Evolutionary conservation across 495 filamentous ascomycete species (phyloP).

Genomic region (Penicillium pulvis): DNA sequence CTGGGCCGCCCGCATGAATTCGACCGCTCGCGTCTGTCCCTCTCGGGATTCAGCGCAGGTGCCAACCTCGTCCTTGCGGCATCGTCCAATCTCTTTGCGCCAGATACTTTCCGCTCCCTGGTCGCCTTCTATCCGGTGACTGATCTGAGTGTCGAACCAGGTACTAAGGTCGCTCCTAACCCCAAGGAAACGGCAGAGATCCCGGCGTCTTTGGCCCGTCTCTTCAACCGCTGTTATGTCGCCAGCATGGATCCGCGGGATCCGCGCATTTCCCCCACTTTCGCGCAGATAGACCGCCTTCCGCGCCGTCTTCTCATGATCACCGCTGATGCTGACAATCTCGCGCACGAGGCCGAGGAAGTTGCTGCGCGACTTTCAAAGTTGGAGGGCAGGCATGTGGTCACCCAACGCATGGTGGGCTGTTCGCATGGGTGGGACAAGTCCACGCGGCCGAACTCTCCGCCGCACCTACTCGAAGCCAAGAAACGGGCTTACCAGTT

Average conservation of each 20-base stretch:
- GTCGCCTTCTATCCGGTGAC: conserved; percentile 45
- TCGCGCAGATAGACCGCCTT: conserved; percentile 39
- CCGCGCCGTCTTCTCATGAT: conserved; percentile 45
- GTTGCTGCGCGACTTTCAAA: conserved; percentile 38
- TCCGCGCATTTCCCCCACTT: conserved; percentile 48
- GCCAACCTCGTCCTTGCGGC: conserved; percentile 46
- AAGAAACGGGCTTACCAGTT: conserved; percentile 40
- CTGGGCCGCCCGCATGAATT: conserved; percentile 34
- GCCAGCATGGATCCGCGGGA: conserved; percentile 38
- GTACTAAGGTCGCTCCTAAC: conserved; percentile 30
- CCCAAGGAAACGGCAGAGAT: conserved; percentile 24
- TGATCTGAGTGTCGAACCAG: conserved; percentile 32
- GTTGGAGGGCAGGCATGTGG: conserved; percentile 36
- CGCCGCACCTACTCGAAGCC: conserved; percentile 33
- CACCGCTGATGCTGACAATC: conserved; percentile 43
- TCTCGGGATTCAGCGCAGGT: conserved; percentile 51
- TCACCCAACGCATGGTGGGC: conserved; percentile 39
- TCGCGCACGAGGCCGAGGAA: conserved; percentile 44
- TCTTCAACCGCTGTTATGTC: conserved; percentile 40
- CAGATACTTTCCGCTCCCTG: conserved; percentile 41
- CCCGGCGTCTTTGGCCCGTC: conserved; percentile 25
- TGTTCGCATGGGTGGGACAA: conserved; percentile 49
- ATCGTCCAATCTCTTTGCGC: conserved; percentile 39
- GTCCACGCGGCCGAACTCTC: conserved; percentile 24
- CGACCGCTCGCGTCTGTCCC: conserved; percentile 35